Conservation (phyloP, 331 rosid species). For the Malus hybrid region DNA sequence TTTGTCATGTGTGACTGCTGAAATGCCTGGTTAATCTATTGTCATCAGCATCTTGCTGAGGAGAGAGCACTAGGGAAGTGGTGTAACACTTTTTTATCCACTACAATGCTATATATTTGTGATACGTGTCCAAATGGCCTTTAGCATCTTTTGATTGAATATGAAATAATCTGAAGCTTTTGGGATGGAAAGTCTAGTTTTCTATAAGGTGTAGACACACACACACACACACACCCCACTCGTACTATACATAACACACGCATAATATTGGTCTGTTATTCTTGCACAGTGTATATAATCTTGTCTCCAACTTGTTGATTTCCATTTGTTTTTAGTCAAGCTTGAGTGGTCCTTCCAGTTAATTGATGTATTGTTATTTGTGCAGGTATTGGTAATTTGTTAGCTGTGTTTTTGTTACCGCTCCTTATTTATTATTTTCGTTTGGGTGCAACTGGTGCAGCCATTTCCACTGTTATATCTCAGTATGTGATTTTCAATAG, state of each 20-base stretch:
- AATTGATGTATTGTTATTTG: constrained; percentile 17
- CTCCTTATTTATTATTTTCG: constrained; percentile 62
- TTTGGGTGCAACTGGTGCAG: constrained; percentile 91
- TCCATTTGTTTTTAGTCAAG: constrained; percentile 1
- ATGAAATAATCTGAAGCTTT: neutral
- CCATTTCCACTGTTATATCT: constrained; percentile 80
- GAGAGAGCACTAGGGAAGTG: neutral
- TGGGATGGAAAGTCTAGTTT: neutral
- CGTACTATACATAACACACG: no score
- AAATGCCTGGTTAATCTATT: neutral
- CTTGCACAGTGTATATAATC: constrained; percentile 2
- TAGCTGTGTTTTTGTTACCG: constrained; percentile 73
- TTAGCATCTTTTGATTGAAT: neutral
- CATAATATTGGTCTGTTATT: neutral
- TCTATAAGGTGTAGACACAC: neutral
- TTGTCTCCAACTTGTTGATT: neutral
- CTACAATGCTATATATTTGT: neutral
- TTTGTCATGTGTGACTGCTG: neutral
- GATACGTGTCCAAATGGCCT: neutral
- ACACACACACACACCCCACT: neutral
- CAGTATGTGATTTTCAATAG: constrained; percentile 54
- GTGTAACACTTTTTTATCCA: neutral
- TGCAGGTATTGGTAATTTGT: constrained; percentile 85
- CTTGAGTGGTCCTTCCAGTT: constrained; percentile 6
- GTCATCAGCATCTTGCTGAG: neutral